Evolutionary conservation across 345 rosid genomes (phyloP).

Genomic region (Physaria fendleri): DNA sequence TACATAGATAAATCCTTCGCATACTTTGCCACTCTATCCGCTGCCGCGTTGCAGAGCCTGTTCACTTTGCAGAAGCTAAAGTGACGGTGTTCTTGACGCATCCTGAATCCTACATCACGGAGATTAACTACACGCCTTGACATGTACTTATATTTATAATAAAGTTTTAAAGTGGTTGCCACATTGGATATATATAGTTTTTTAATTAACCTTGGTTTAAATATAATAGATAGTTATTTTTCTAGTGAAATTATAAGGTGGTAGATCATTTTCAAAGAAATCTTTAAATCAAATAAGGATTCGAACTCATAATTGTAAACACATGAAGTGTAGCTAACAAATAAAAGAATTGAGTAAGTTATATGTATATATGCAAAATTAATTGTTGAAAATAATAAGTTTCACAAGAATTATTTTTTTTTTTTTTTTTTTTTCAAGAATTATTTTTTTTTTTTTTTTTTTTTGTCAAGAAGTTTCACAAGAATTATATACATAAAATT

Average conservation of each 20-base stretch:
- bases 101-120: too few species aligned
- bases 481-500: too few species aligned
- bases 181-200: background rate
- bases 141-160: slow-evolving; percentile 20
- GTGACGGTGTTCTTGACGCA: too few species aligned
- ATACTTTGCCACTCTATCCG: too few species aligned
- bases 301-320: background rate
- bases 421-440: too few species aligned
- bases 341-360: background rate
- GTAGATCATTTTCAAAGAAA: slow-evolving; percentile 1
- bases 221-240: background rate
- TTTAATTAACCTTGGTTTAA: background rate
- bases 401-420: too few species aligned
- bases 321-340: background rate
- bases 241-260: background rate
- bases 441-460: too few species aligned
- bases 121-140: slow-evolving; percentile 13
- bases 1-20: too few species aligned
- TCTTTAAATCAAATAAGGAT: background rate
- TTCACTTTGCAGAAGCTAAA: too few species aligned
- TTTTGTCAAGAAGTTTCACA: too few species aligned
- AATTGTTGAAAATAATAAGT: too few species aligned
- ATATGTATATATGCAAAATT: background rate
- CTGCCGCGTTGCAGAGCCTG: too few species aligned
- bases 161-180: slow-evolving; percentile 1